These are phyloP conservation scores for Lenwebbia sp. DNA, from an alignment of 345 rosid species.

Conservation along the genomic window DNA sequence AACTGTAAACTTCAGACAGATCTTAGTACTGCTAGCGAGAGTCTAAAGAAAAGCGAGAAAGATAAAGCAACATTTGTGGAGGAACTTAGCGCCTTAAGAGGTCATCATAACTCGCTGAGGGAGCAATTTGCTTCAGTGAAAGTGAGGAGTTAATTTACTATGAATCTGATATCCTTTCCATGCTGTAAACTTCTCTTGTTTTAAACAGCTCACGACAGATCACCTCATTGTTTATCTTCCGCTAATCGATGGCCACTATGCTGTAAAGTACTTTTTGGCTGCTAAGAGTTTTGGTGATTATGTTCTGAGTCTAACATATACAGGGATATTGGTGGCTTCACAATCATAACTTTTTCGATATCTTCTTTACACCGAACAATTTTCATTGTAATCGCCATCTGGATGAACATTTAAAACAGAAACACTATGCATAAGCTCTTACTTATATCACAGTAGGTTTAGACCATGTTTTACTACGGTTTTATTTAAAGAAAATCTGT, in stretches of 20 bases:
- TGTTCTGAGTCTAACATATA: neutral
- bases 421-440: neutral
- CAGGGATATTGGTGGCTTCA: neutral
- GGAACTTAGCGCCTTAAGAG: constrained; percentile 62
- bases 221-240: neutral
- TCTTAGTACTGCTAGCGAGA: constrained; percentile 72
- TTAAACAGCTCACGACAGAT: neutral
- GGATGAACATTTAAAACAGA: neutral
- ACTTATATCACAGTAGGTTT: neutral
- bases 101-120: constrained; percentile 60
- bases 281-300: neutral
- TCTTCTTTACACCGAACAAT: neutral
- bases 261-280: neutral
- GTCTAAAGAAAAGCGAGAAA: constrained; percentile 70
- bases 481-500: neutral
- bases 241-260: neutral
- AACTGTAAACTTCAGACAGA: constrained; percentile 94
- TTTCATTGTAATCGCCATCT: neutral
- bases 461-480: neutral
- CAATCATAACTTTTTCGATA: neutral
- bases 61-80: constrained; percentile 74
- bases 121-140: constrained; percentile 67
- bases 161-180: neutral
- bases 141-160: constrained; percentile 30
- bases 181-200: neutral